Evolutionary conservation across 2,329 filamentous ascomycete species (phyloP).

Genomic region (Boeremia lycopersici): DNA sequence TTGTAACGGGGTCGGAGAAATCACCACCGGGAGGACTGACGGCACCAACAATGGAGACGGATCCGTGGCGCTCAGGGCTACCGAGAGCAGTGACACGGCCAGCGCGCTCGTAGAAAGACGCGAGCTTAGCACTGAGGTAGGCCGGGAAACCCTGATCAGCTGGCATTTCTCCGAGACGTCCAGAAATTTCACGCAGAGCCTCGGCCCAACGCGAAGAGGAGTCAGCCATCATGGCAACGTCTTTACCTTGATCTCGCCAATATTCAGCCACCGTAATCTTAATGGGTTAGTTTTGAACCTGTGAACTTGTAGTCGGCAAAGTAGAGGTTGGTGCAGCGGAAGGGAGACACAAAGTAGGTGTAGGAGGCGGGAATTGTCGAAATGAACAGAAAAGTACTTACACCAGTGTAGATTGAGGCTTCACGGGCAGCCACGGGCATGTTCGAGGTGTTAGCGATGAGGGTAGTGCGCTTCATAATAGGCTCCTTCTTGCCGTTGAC

Average conservation of each 20-base stretch:
- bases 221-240: slow-evolving; percentile 99
- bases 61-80: slow-evolving; percentile 85
- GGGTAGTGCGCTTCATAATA: slow-evolving; percentile 99
- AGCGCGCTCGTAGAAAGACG: slow-evolving; percentile 98
- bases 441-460: slow-evolving; percentile 99
- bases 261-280: slow-evolving; percentile 92
- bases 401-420: slow-evolving; percentile 92
- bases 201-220: slow-evolving; percentile 98
- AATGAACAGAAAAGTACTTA: not conserved
- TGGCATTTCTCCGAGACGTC: slow-evolving; percentile 99
- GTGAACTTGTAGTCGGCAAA: not conserved
- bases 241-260: slow-evolving; percentile 94
- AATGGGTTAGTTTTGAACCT: not conserved
- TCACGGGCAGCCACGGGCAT: slow-evolving; percentile 99
- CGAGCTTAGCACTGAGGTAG: slow-evolving; percentile 94
- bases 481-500: slow-evolving; percentile 94
- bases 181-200: slow-evolving; percentile 96
- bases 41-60: slow-evolving; percentile 96
- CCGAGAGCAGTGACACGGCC: slow-evolving; percentile 85
- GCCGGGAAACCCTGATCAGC: slow-evolving; percentile 99
- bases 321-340: not conserved
- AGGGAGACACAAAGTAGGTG: no score
- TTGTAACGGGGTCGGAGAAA: slow-evolving; percentile 98
- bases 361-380: not conserved
- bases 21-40: slow-evolving; percentile 98